Conservation (phyloP, 768 basidiomycete genomes). For the Termitomyces sp. region DNA sequence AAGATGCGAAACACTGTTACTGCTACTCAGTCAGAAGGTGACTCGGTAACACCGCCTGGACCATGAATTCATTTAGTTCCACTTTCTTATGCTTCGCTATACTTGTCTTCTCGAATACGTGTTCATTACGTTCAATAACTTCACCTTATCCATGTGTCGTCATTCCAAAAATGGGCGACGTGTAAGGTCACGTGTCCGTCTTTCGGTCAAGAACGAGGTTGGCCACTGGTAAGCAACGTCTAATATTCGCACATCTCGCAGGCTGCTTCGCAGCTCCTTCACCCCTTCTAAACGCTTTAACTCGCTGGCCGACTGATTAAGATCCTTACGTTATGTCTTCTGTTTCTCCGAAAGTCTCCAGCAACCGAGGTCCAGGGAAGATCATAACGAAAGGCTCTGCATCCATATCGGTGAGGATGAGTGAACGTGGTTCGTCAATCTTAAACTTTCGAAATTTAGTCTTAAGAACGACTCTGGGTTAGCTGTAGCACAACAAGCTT, state of each 20-base stretch:
- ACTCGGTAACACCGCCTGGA: slow-evolving; percentile 35
- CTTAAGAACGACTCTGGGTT: background rate
- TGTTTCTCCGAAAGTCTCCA: slow-evolving; percentile 22
- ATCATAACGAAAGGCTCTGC: slow-evolving; percentile 32
- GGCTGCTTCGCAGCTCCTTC: slow-evolving; percentile 7
- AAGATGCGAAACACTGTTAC: slow-evolving; percentile 65
- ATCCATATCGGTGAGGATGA: slow-evolving; percentile 36
- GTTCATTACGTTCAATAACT: background rate
- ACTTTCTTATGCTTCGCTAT: background rate
- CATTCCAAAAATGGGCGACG: slow-evolving; percentile 2
- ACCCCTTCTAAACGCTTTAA: slow-evolving; percentile 6
- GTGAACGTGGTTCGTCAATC: slow-evolving; percentile 42
- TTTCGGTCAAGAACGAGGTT: background rate
- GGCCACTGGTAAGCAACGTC: too few species aligned
- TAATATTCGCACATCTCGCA: background rate
- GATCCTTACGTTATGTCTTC: slow-evolving; percentile 5
- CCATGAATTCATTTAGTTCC: slow-evolving; percentile 14
- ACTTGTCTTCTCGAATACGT: background rate
- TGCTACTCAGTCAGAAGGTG: slow-evolving; percentile 43
- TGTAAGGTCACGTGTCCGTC: slow-evolving; percentile 12
- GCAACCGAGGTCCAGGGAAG: slow-evolving; percentile 26
- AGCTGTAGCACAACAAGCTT: slow-evolving; percentile 49
- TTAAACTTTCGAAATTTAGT: background rate
- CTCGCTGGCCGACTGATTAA: slow-evolving; percentile 15
- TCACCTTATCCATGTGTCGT: background rate